Percentiles rank a stretch among this genome's conserved stretches.
Conservation (phyloP, 2,329 filamentous ascomycete genomes). For the Fusarium sp. region DNA sequence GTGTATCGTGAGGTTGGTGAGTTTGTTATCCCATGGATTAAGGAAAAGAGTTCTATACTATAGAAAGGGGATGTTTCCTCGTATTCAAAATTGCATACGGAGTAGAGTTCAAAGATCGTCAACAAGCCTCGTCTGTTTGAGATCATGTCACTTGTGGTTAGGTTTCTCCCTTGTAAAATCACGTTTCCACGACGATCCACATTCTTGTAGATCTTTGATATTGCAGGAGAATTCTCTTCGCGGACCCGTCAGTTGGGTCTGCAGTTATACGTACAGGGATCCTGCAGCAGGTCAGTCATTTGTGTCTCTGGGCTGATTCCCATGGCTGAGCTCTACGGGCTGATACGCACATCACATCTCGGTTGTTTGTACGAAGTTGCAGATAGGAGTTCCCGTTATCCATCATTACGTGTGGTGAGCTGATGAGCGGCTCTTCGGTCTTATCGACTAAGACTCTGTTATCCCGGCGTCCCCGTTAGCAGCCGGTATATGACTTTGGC, state of each 20-base stretch:
- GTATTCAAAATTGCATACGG: neutral
- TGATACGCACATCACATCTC: slow-evolving; percentile 8
- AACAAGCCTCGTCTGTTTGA: neutral
- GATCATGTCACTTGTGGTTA: neutral
- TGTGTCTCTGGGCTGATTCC: slow-evolving; percentile 1
- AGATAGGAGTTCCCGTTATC: neutral
- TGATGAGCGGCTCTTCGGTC: slow-evolving; percentile 1
- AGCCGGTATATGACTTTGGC: slow-evolving; percentile 23
- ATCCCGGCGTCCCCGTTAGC: neutral
- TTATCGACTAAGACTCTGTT: neutral
- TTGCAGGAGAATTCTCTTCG: neutral
- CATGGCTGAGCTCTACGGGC: slow-evolving; percentile 10
- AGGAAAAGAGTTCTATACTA: too few relatives aligned
- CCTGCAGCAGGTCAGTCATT: neutral
- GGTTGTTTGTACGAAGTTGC: neutral
- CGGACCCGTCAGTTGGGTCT: neutral
- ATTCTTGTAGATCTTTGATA: neutral
- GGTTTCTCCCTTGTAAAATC: neutral
- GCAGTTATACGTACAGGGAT: neutral
- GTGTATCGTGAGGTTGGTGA: too few relatives aligned
- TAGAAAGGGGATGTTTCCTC: too few relatives aligned
- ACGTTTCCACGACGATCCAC: neutral
- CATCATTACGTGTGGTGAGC: slow-evolving; percentile 13
- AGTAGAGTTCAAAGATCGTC: neutral
- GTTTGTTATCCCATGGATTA: too few relatives aligned